These are phyloP conservation scores for Trichosporon inkin DNA, from an alignment of 1,284 basidiomycete genomes.

Conservation along the genomic window DNA sequence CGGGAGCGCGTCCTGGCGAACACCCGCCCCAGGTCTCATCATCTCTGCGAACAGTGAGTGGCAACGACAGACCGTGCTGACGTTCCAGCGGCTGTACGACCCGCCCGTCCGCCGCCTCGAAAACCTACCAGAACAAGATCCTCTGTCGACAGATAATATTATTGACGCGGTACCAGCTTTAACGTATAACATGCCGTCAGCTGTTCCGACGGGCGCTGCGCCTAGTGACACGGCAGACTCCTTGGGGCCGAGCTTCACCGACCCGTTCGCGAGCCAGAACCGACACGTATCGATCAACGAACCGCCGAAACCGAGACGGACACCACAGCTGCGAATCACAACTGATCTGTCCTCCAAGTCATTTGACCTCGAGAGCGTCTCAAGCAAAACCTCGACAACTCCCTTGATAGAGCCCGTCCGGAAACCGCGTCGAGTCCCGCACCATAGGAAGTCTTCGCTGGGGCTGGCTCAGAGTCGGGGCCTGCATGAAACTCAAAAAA, in stretches of 20 bases:
- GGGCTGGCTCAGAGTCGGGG: conserved; percentile 23
- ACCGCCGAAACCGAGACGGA: neutral
- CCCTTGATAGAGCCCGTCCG: neutral
- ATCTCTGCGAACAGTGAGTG: neutral
- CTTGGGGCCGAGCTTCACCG: neutral
- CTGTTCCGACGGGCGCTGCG: conserved; percentile 8
- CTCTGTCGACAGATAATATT: conserved; percentile 24
- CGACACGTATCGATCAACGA: conserved; percentile 3
- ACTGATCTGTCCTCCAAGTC: neutral
- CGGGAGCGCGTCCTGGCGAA: conserved; percentile 30
- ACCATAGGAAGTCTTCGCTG: neutral
- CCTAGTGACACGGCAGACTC: neutral
- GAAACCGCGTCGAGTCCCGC: neutral
- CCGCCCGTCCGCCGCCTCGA: conserved; percentile 24
- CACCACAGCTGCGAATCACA: neutral
- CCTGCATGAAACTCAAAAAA: conserved; percentile 42
- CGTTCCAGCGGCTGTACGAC: neutral
- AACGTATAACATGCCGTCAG: conserved; percentile 13
- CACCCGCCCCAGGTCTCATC: neutral
- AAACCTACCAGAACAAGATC: conserved; percentile 10
- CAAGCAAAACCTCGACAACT: neutral
- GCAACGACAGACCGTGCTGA: neutral
- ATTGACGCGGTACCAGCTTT: conserved; percentile 19
- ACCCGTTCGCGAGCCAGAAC: neutral
- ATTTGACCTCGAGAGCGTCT: neutral